phyloP scores from a whole-genome alignment of 73 alveolate genomes.

The Paramecium pentaurelia region DNA sequence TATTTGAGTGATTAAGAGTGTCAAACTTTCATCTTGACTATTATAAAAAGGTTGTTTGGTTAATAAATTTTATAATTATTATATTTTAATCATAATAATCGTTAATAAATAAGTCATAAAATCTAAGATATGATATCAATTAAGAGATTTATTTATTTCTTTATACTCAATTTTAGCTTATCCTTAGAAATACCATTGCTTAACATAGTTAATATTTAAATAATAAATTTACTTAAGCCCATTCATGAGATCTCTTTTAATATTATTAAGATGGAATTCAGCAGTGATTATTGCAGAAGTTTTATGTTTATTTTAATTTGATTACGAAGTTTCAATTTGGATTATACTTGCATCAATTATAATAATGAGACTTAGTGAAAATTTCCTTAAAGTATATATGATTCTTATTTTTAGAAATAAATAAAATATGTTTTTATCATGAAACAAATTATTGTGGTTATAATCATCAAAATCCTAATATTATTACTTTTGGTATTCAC shows the following conservation, averaged over 20 bases:
- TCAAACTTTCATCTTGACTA: not conserved
- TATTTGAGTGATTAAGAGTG: too few relatives aligned
- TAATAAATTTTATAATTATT: too few relatives aligned
- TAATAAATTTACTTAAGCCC: not conserved
- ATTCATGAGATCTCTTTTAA: not conserved
- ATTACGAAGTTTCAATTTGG: not conserved
- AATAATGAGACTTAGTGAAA: not conserved
- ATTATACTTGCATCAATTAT: not conserved
- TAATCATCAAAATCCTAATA: not conserved
- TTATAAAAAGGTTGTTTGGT: not conserved
- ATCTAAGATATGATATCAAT: too few relatives aligned
- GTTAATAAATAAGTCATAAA: too few relatives aligned
- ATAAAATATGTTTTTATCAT: not conserved
- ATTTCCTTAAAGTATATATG: not conserved
- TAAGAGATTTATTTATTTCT: not conserved
- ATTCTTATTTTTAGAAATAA: not conserved
- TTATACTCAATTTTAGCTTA: not conserved
- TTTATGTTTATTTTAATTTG: not conserved
- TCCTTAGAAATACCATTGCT: not conserved
- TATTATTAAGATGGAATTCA: not conserved
- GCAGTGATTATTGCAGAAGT: not conserved
- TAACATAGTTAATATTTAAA: not conserved
- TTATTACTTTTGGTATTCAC: not conserved
- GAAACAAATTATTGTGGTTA: not conserved
- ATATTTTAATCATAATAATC: too few relatives aligned